Base-by-base conservation (phyloP, 805 yeast species). In the Debaryomyces tyrocola region DNA sequence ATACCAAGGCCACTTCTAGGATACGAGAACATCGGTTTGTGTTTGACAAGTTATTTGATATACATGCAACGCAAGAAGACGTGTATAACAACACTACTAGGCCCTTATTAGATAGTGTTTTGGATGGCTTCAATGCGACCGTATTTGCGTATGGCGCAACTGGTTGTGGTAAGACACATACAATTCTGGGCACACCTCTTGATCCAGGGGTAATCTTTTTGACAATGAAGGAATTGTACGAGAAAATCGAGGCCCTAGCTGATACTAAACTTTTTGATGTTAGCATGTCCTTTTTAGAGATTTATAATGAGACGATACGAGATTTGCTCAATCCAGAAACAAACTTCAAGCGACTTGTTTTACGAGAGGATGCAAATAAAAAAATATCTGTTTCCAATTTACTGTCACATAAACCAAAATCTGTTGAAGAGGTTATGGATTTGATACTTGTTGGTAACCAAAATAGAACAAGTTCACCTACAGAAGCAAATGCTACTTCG, bases 111-210 rank as follows among this genome's bases (percentile, higher is more conserved):
- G 89, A 84, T 49, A 78, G 84, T 34, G 83, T 90, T 0, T 63
- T 91, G 36, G 94, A 87, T 50, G 98, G 97, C 0, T 88, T 73
- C 65, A 90, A 92, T 62, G 85, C 96, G 5, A 90, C 97, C 0
- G 89, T 91, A 0, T 91, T 91, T 70, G 97, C 98, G 0, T 91
- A 91, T 62, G 98, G 98, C 1, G 96, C 98, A 24, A 91, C 98
- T 0, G 98, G 98, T 0, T 91, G 97, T 64, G 98, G 98, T n/a
- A 91, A 91, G 61, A 91, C 97, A 0, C 90, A 86, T 62, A 91
- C 98, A 0, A 87, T 91, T 28, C 79, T 85, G 60, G 97, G 97
- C 0, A 78, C 84, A 0, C 75, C 82, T 0, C 78, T 78, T 2
- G 67, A 77, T 20, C 96, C 96, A 0, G 97, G 96, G 0, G 79